A percentile compares a stretch with the other conserved stretches of the same genome.
Evolutionary conservation across 768 basidiomycete genomes (phyloP).

Genomic region (Leccinum obscurum): DNA sequence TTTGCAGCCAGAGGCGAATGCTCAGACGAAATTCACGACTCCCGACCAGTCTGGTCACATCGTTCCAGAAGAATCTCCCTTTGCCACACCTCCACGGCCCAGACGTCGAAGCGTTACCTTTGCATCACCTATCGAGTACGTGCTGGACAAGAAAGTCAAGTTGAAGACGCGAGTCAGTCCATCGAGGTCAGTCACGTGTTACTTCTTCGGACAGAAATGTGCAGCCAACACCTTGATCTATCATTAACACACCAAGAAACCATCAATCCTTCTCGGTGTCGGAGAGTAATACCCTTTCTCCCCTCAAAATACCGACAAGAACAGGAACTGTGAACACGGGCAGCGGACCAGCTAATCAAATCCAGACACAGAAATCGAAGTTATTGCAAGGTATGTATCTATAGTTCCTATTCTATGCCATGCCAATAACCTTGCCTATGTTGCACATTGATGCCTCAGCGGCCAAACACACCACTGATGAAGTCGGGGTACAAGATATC

Average conservation of each 20-base stretch:
- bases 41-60: not conserved
- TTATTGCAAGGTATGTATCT: conserved; percentile 6
- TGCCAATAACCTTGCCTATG: not conserved
- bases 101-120: conserved; percentile 30
- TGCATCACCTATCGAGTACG: conserved; percentile 28
- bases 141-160: conserved; percentile 6
- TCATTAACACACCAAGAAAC: not conserved
- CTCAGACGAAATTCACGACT: not conserved
- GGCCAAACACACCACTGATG: conserved; percentile 4
- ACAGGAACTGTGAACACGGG: not conserved
- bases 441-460: not conserved
- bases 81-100: conserved; percentile 5
- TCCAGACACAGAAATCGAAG: conserved; percentile 6
- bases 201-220: not conserved
- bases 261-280: conserved; percentile 1
- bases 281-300: conserved; percentile 18
- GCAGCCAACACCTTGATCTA: not conserved
- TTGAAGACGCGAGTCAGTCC: not conserved
- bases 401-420: not conserved
- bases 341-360: conserved; percentile 3
- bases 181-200: conserved; percentile 9
- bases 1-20: not conserved
- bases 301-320: conserved; percentile 12
- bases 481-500: conserved; percentile 36
- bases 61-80: not conserved